Conservation (phyloP, 768 basidiomycete species). For the Collybiopsis luxurians region DNA sequence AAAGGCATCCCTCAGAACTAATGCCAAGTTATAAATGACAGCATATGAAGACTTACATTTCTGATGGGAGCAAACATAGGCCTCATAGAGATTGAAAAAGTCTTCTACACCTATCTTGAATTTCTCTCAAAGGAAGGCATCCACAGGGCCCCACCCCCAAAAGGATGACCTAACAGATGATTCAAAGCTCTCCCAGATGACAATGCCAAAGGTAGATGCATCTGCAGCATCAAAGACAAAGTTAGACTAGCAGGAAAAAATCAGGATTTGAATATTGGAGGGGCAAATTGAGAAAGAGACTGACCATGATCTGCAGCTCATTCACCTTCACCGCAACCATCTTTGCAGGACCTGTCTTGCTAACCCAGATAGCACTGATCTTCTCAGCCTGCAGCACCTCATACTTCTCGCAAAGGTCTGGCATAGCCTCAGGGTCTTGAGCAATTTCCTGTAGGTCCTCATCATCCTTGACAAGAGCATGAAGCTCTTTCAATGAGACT, state of each 20-base stretch:
- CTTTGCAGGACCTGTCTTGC: not conserved
- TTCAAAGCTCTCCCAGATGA: not conserved
- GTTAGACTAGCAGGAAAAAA: not conserved
- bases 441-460: not conserved
- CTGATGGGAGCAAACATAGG: not conserved
- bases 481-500: no score
- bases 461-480: not conserved
- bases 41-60: not conserved
- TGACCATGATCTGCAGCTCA: not conserved
- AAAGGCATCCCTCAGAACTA: not conserved
- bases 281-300: not conserved
- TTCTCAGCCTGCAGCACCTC: not conserved
- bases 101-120: not conserved
- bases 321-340: not conserved
- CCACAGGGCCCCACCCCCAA: not conserved
- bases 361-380: not conserved
- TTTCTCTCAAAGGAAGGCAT: not conserved
- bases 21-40: not conserved
- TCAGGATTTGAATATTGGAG: not conserved
- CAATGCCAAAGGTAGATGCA: slow-evolving; percentile 12
- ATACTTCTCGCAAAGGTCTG: not conserved
- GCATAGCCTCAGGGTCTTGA: not conserved
- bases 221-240: not conserved
- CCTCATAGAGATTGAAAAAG: not conserved
- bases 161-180: not conserved